phyloP scores from a whole-genome alignment of 805 yeast genomes.

The Kodamaea sagamina region DNA sequence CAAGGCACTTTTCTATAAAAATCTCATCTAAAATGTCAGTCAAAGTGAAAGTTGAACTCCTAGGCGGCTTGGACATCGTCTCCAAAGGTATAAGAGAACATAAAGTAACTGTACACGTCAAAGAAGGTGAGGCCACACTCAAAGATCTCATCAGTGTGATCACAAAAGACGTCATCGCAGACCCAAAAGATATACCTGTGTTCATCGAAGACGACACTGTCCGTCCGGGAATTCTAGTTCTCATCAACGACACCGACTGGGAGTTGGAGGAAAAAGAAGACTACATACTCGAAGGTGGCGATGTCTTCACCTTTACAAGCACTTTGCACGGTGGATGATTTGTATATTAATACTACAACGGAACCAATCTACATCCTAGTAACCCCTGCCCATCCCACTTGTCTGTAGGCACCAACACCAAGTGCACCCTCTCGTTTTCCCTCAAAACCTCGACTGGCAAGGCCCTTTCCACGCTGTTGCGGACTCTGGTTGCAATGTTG shows the following conservation, averaged over 20 bases:
- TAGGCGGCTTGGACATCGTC: conserved; percentile 84
- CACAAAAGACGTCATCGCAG: conserved; percentile 53
- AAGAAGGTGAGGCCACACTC: conserved; percentile 44
- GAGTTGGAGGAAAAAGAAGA: conserved; percentile 88
- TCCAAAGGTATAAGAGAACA: conserved; percentile 61
- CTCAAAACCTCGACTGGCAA: conserved; percentile 36
- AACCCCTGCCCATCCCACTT: conserved; percentile 68
- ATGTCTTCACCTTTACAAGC: conserved; percentile 82
- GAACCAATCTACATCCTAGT: conserved; percentile 64
- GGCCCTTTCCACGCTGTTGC: conserved; percentile 32
- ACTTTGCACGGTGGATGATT: conserved; percentile 90
- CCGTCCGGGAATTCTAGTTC: conserved; percentile 89
- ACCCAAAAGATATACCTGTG: conserved; percentile 65
- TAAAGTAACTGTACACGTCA: conserved; percentile 46
- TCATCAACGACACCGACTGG: conserved; percentile 96
- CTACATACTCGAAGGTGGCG: conserved; percentile 74
- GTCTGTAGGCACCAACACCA: conserved; percentile 45
- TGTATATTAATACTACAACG: conserved; percentile 28
- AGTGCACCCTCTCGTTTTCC: conserved; percentile 19
- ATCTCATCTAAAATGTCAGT: conserved; percentile 21
- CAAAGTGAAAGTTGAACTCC: conserved; percentile 44
- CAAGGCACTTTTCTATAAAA: background rate
- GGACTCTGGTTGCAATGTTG: conserved; percentile 47
- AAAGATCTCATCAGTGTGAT: conserved; percentile 60
- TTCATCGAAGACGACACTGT: conserved; percentile 80